Base-by-base conservation (phyloP, 78 protist genomes). In the Planoprotostelium fungivorum region DNA sequence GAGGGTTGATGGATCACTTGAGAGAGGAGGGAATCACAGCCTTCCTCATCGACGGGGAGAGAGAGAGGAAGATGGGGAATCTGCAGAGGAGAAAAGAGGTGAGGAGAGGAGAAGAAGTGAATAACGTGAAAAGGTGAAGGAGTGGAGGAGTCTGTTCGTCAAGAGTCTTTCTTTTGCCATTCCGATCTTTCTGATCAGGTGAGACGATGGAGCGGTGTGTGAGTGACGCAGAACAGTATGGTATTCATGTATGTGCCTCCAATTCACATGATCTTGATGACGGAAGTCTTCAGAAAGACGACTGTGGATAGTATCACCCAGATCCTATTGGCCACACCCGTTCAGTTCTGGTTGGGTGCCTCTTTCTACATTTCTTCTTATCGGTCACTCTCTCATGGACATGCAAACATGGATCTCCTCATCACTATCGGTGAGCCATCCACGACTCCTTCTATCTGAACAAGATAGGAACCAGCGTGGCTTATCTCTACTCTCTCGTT, bases 401-500 rank as follows among this genome's bases (percentile, higher is more conserved):
- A 92, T 38, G 91, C 93, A 63, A 92, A 92, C 37, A 92, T 92
- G 94, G 94, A 92, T 35, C 38, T 92, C 28, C 88, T 92, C 51
- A 92, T 92, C 29, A 88, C 92, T 0, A 84, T 89, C 31, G 94
- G 94, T 34, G 73, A 25, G 31, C 5, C 16, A 25, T 25, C 5
- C 16, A 51, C 16, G 73, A 51, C 73, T 51, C 5, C 16, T 25
- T 5, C 5, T 51, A 51, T 25, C 16, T 25, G 16, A 25, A 87
- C 1, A 87, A 29, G 1, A 36, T 96, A 29, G 97, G 98, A 10
- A 83, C 96, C 0, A n/a, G 90, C 25, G 90, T 91, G 28, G 96
- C 99, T 35, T 97, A 90, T 89, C 35, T 84, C 35, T 97, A 93
- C 89, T 97, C 98, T 0, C 1, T 95, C 28, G 23, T 91, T 38